Percentiles rank a stretch among this genome's conserved stretches.
Evolutionary conservation across 257 asterid genomes (phyloP).

Genomic region (Primulina tabacum): DNA sequence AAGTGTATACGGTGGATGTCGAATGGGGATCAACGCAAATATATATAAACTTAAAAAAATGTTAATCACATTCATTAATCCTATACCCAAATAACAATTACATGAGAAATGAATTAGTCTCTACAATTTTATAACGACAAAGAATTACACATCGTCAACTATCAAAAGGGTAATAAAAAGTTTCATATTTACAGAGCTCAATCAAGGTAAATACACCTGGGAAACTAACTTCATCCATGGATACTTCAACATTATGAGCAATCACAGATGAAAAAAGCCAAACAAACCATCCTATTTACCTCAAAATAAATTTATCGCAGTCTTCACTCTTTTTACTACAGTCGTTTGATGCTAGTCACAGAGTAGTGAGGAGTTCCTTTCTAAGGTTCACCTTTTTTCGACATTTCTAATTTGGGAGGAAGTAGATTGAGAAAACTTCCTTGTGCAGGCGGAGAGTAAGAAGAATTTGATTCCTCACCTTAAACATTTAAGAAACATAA

Average conservation of each 20-base stretch:
- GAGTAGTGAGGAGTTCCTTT: background rate
- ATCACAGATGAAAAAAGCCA: background rate
- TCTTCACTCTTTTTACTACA: background rate
- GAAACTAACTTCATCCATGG: background rate
- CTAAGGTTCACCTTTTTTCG: conserved; percentile 40
- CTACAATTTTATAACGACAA: background rate
- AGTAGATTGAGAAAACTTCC: conserved; percentile 74
- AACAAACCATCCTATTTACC: background rate
- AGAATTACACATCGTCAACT: background rate
- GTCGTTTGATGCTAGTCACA: background rate
- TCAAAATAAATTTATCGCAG: background rate
- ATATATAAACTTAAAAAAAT: too few species aligned
- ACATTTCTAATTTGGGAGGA: conserved; percentile 56
- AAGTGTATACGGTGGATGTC: too few species aligned
- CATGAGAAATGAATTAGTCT: background rate
- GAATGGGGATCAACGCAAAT: background rate
- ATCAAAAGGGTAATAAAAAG: background rate
- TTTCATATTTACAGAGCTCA: background rate
- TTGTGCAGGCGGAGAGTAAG: conserved; percentile 53
- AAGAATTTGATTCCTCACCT: conserved; percentile 72
- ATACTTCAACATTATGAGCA: background rate
- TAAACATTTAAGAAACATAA: conserved; percentile 8
- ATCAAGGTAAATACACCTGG: background rate
- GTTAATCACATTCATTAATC: background rate
- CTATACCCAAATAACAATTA: background rate